Evolutionary conservation across 2,329 filamentous ascomycete genomes (phyloP), one percentile per base, ranked within the genome.

Genomic region (Fusarium chlamydosporum): DNA sequence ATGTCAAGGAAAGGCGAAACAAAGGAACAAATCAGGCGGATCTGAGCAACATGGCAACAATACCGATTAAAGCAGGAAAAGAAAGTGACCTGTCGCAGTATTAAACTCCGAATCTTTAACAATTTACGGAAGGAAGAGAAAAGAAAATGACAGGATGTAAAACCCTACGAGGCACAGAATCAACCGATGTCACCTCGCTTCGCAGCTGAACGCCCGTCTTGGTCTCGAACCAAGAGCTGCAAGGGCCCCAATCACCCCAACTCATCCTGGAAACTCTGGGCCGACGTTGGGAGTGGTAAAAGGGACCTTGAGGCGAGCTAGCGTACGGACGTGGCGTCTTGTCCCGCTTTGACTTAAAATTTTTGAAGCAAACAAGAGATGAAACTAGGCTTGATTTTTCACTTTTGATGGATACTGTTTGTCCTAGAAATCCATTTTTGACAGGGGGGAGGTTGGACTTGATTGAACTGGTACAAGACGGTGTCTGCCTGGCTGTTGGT

Each of bases 131-230:
- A 23, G 18, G 41, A 51, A 31, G 58, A 33, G 34, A 20, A 37
- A 31, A 35, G 13, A 64, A 26, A 29, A 31, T 38, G 33, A 16
- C 33, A 58, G 41, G 33, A 37, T 47, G 41, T 34, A 13, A 31
- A 45, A n/a, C 12, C 15, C 7, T 13, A 37, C n/a, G 33, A 43
- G 53, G 61, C 60, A 60, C 60, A 11, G 60, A 31, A n/a, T 7
- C 26, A 15, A 27, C 29, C 61, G 61, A 65, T 65, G 61, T 65
- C 7, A 65, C 61, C 16, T 65, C 54, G 53, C 46, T 40, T 16
- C 33, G 35, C 20, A 47, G 27, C 31, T 54, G 41, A 54, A 31
- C n/a, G 27, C 61, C 29, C 41, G 18, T 47, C 38, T 13, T 20
- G 31, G 47, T 50, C 23, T 50, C 34, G 26, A 35, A 12, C 38